Base-by-base conservation (phyloP, 495 filamentous ascomycete species). In the Aspergillus heteromorphus region DNA sequence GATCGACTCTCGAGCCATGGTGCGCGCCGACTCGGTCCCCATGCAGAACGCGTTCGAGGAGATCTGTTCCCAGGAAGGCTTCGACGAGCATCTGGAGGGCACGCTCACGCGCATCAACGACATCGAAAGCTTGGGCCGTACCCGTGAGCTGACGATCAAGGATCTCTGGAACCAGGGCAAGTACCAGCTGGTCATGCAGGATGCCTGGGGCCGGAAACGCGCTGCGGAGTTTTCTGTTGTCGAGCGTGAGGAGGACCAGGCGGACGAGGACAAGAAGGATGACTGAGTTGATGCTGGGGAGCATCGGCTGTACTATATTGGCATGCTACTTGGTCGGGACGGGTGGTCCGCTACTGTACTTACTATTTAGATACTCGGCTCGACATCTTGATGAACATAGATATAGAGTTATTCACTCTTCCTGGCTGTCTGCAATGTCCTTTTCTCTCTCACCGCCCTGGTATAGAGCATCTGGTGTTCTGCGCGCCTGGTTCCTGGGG, bases 31-130 rank as follows among this genome's bases (percentile, higher is more conserved):
- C 70, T 91, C 86, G 4, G 93, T 97, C 31, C 93, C 93, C 9
- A 98, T 98, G 93, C 89, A 92, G 70, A 83, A 83, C 40, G 93
- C 95, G 0, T 97, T 98, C 69, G 79, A 82, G 27, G 80, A 91
- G 57, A 88, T 98, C 6, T 93, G 89, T 47, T 61, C 69, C 3
- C 60, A 82, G 48, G 76, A 79, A 23, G 86, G 86, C 17, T 98
- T 98, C 65, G 84, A 89, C 11, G 72, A 92, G 57, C 85, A 88
- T 65, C 75, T 97, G 29, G 83, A 95, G 57, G 84, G 80, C 11
- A 98, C 93, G 0, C 69, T 97, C 40, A 77, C 88, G 29, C 79
- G 93, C 17, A 97, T 98, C 58, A 75, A 75, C 27, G 90, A 86
- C 54, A 98, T 98, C 63, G 93, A 98, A 76, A 91, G 86, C 65